Evolutionary conservation across 2,329 filamentous ascomycete genomes (phyloP).

Genomic region (Cercospora nicotianae): DNA sequence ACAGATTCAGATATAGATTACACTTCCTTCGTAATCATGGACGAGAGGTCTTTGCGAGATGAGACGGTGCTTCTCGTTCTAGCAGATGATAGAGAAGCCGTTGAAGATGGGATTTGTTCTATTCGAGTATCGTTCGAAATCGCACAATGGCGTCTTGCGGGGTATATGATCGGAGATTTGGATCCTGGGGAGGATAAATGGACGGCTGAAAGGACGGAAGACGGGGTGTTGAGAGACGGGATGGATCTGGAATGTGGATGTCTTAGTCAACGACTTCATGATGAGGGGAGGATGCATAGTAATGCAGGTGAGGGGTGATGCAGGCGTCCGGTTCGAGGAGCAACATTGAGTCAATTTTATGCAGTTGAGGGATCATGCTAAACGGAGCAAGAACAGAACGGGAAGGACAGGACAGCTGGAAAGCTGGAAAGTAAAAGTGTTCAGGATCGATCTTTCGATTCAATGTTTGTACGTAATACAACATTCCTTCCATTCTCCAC

Average conservation of each 20-base stretch:
- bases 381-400: background rate
- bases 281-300: background rate
- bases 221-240: background rate
- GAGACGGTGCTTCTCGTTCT: background rate
- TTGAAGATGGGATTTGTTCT: background rate
- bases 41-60: background rate
- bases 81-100: background rate
- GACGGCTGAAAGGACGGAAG: background rate
- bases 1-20: slow-evolving; percentile 5
- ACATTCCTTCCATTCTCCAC: background rate
- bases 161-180: background rate
- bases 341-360: background rate
- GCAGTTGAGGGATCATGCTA: background rate
- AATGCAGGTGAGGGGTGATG: background rate
- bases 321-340: background rate
- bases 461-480: background rate
- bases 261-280: background rate
- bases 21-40: background rate
- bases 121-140: background rate
- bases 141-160: background rate
- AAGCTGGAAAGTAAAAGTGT: background rate
- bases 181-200: background rate
- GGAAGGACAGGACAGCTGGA: background rate
- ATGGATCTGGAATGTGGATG: background rate
- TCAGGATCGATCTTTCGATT: slow-evolving; percentile 5